A percentile compares a stretch with the other conserved stretches of the same genome.
phyloP scores from a whole-genome alignment of 352 stramenopile genomes.

The Phytophthora pinifolia region DNA sequence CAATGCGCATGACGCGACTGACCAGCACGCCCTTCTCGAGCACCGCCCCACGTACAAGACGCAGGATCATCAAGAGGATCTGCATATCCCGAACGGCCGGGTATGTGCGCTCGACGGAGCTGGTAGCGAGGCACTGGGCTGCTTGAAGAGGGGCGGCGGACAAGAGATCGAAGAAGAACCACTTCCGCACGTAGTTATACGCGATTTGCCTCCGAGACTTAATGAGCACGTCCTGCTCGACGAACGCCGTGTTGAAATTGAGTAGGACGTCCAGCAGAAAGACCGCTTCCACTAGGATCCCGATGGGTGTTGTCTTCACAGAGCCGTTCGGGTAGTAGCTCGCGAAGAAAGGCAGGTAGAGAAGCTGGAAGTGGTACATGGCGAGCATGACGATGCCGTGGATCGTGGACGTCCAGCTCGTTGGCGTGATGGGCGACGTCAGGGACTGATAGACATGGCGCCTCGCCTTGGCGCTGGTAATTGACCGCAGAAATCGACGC shows the following conservation, averaged over 20 bases:
- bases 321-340: conserved; percentile 5
- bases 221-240: background rate
- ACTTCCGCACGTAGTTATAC: conserved; percentile 1
- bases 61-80: conserved; percentile 19
- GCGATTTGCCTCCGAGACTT: conserved; percentile 16
- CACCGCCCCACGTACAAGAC: conserved; percentile 2
- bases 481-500: background rate
- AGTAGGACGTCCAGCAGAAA: conserved; percentile 6
- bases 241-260: conserved; percentile 22
- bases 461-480: background rate
- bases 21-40: conserved; percentile 21
- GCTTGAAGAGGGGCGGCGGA: background rate
- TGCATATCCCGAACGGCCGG: background rate
- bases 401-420: conserved; percentile 1
- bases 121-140: background rate
- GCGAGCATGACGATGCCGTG: conserved; percentile 28
- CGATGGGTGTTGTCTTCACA: background rate
- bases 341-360: conserved; percentile 16
- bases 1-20: conserved; percentile 18
- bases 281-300: conserved; percentile 1
- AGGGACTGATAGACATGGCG: background rate
- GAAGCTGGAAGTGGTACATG: conserved; percentile 14
- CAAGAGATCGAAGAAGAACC: conserved; percentile 13
- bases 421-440: background rate
- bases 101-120: conserved; percentile 8